phyloP scores from a whole-genome alignment of 495 filamentous ascomycete genomes.

The Penicillium canariense region DNA sequence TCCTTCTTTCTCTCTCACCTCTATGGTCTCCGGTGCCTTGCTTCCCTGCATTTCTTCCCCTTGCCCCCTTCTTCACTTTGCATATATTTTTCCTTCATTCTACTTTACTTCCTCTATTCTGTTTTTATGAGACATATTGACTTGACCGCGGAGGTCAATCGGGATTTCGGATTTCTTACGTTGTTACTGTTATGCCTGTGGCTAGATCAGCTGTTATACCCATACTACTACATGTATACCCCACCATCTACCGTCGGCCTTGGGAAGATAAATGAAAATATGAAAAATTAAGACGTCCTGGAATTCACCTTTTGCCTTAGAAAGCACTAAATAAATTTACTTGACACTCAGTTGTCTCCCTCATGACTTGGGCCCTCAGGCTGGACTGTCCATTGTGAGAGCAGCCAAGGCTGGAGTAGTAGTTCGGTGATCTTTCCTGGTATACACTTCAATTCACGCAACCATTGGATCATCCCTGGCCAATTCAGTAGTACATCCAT shows the following conservation, averaged over 20 bases:
- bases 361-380: neutral
- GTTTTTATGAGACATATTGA: slow-evolving; percentile 13
- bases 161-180: slow-evolving; percentile 4
- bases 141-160: slow-evolving; percentile 2
- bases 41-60: no score
- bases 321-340: neutral
- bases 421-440: neutral
- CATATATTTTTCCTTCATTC: slow-evolving; percentile 8
- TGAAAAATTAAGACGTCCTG: no score
- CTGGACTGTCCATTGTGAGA: no score
- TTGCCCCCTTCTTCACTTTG: neutral
- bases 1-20: neutral
- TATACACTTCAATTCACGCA: neutral
- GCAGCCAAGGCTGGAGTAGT: no score
- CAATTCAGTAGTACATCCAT: no score
- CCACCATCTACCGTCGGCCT: neutral
- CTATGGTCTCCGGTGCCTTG: no score
- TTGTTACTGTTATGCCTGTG: slow-evolving; percentile 12
- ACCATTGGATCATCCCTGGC: neutral
- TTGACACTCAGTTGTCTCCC: no score
- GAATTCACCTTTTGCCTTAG: no score
- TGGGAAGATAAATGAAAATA: neutral
- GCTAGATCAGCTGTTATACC: slow-evolving; percentile 29
- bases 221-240: slow-evolving; percentile 5
- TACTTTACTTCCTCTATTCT: neutral